These are phyloP conservation scores for Penstemon newberryi DNA, from an alignment of 257 asterid genomes.

Conservation along the genomic window DNA sequence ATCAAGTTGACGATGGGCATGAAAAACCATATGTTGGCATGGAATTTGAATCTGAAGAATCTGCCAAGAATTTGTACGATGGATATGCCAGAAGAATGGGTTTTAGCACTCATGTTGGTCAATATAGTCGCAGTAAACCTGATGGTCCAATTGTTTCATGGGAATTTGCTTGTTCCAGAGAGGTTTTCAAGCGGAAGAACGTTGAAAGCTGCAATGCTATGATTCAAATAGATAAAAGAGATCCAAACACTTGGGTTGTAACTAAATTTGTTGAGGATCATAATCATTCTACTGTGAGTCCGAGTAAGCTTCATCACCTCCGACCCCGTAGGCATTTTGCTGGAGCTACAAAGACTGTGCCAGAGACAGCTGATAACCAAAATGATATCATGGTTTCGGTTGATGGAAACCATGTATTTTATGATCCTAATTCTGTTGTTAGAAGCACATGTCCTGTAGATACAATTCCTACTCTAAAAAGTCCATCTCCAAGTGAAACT, in stretches of 20 bases:
- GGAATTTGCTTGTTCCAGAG: conserved; percentile 73
- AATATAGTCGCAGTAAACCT: conserved; percentile 54
- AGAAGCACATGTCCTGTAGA: conserved; percentile 32
- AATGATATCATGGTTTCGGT: conserved; percentile 45
- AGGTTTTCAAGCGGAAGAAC: conserved; percentile 53
- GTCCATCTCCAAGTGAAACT: conserved; percentile 38
- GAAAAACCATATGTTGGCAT: conserved; percentile 64
- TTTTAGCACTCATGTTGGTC: conserved; percentile 63
- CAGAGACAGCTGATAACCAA: conserved; percentile 44
- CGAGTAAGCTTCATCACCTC: conserved; percentile 61
- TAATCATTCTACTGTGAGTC: conserved; percentile 56
- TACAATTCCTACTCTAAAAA: conserved; percentile 28
- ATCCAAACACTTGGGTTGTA: conserved; percentile 59
- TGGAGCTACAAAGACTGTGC: conserved; percentile 52
- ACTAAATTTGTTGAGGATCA: conserved; percentile 79
- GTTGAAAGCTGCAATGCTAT: conserved; percentile 67
- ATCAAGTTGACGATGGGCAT: conserved; percentile 43
- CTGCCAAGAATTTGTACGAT: conserved; percentile 67
- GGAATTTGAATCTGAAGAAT: conserved; percentile 76
- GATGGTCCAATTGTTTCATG: conserved; percentile 62
- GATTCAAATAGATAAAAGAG: conserved; percentile 58
- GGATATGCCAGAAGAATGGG: conserved; percentile 67
- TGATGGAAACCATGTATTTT: conserved; percentile 49
- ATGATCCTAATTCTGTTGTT: conserved; percentile 41
- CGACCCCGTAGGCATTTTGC: conserved; percentile 65